A percentile compares a stretch with the other conserved stretches of the same genome.
These are phyloP conservation scores for Silene vulgaris DNA, from an alignment of 179 eudicot genomes.

Conservation along the genomic window DNA sequence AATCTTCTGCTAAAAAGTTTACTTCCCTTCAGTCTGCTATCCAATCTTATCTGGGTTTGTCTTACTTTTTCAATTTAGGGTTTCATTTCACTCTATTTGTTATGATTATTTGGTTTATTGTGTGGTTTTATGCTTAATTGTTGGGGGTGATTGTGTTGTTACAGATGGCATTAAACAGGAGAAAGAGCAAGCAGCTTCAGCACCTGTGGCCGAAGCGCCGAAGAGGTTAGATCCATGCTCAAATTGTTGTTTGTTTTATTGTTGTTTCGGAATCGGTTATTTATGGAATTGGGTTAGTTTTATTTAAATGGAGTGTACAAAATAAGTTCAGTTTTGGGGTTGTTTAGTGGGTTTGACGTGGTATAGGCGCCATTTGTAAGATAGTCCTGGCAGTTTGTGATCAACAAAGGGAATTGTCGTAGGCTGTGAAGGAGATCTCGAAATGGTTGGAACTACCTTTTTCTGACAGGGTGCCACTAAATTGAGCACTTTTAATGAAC, in stretches of 20 bases:
- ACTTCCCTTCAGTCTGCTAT: conserved; percentile 64
- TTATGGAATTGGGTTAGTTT: neutral
- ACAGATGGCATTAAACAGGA: conserved; percentile 59
- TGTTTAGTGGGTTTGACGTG: conserved; percentile 12
- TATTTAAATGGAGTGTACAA: neutral
- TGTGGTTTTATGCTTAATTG: neutral
- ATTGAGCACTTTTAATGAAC: neutral
- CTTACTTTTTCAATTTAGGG: neutral
- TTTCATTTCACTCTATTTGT: neutral
- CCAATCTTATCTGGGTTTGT: conserved; percentile 53
- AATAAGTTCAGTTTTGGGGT: neutral
- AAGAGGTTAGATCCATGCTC: conserved; percentile 47
- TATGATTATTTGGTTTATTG: neutral
- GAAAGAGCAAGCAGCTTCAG: conserved; percentile 33
- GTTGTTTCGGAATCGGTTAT: neutral
- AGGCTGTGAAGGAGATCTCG: neutral
- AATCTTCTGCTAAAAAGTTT: conserved; percentile 63
- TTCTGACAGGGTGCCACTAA: neutral
- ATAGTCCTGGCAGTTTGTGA: neutral
- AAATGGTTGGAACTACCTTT: neutral
- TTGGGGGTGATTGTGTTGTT: conserved; percentile 24
- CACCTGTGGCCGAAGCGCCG: conserved; percentile 32
- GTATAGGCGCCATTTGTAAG: conserved; percentile 9
- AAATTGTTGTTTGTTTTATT: conserved; percentile 6
- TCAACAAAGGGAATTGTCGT: neutral